Base-by-base conservation (phyloP, 164 flowering plant genomes). In the Tetracentron sinense region DNA sequence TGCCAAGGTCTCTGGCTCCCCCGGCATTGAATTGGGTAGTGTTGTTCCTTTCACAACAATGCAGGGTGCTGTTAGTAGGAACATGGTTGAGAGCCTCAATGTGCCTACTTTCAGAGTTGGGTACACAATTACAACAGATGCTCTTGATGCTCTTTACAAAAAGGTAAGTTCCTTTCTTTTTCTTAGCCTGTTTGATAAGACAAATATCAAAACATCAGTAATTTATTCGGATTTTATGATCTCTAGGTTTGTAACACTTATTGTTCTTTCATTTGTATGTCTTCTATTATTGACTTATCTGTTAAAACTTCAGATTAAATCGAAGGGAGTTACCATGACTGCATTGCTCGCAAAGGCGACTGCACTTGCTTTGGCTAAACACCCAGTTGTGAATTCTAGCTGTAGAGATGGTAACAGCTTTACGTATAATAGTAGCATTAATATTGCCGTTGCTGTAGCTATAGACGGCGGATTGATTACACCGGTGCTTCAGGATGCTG, bases 311-410 rank as follows among this genome's bases (percentile, higher is more conserved):
- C 67, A 94, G 96, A 79, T 94, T 26, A 94, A 92, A 72, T 82
- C 90, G 1, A 94, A 94, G 83, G 99, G 99, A 48, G 99, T 94
- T 49, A 94, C 97, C 0, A 94, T 94, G 99, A 86, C 97, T 23
- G 97, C 99, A 54, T 71, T 94, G 82, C 83, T 94, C 35, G 99
- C 96, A 60, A 94, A 94, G 85, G 97, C 99, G 0, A 87, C 97
- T 0, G 97, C 99, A 3, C 90, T 94, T 72, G 99, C 99, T 50
- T 69, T 94, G 82, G 96, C 66, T 48, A 71, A 88, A 69, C 97
- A 94, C 69, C 99, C 97, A 27, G 96, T 85, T 60, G 85, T 91
- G 56, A 91, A 94, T 69, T 85, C 99, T 30, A 79, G 88, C 48
- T 94, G 99, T 68, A 84, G 91, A 73, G 98, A 94, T 72, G 98